phyloP scores from a whole-genome alignment of 768 basidiomycete genomes.

The Hebeloma cylindrosporum region DNA sequence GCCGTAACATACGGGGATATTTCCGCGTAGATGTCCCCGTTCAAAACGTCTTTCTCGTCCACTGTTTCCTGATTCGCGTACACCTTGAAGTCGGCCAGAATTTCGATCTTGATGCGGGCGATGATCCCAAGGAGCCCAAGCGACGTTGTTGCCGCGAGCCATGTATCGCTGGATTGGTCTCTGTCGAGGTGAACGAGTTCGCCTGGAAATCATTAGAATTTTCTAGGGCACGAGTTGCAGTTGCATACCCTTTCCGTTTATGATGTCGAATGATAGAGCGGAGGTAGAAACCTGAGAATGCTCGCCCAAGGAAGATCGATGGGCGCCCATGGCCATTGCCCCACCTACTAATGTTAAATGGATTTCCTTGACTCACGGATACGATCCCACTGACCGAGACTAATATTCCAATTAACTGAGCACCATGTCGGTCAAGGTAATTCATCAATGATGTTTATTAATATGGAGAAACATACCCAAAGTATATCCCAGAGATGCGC shows the following conservation, averaged over 20 bases:
- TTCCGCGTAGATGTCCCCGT: conserved; percentile 31
- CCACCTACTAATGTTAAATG: conserved; percentile 23
- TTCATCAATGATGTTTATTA: no score
- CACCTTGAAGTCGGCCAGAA: conserved; percentile 37
- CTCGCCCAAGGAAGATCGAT: conserved; percentile 39
- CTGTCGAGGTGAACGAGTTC: conserved; percentile 35
- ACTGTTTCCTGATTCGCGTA: conserved; percentile 35
- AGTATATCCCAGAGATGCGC: conserved; percentile 34
- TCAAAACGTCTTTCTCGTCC: conserved; percentile 32
- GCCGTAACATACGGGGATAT: conserved; percentile 40
- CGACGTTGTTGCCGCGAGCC: conserved; percentile 40
- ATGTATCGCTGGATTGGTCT: conserved; percentile 32
- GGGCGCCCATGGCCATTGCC: conserved; percentile 40
- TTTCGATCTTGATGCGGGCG: conserved; percentile 31
- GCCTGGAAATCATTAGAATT: conserved; percentile 17
- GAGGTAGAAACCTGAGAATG: conserved; percentile 38
- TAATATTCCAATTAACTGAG: conserved; percentile 42
- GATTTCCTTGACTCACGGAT: background rate
- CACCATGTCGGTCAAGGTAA: no score
- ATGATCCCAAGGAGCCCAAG: conserved; percentile 37
- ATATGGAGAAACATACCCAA: conserved; percentile 21
- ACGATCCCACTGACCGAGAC: conserved; percentile 27
- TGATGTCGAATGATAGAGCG: conserved; percentile 35
- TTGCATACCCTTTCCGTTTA: conserved; percentile 33
- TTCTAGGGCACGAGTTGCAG: background rate